phyloP scores from a whole-genome alignment of 768 basidiomycete species.

The Pulveroboletus sp. region DNA sequence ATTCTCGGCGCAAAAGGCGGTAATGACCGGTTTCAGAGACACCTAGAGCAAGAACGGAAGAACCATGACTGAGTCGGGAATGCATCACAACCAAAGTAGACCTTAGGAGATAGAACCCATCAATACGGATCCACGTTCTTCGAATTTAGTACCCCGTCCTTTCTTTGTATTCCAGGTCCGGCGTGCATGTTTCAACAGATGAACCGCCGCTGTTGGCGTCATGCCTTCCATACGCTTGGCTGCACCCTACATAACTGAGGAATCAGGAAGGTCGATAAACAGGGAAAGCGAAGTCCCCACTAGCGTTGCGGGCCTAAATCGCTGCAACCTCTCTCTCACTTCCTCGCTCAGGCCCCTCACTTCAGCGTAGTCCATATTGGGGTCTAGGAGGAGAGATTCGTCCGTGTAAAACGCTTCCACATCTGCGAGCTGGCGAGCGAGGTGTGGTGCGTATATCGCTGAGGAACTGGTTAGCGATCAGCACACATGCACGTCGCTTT shows the following conservation, averaged over 20 bases:
- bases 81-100: neutral
- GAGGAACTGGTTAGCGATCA: constrained; percentile 1
- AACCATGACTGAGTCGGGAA: no score
- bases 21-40: no score
- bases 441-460: constrained; percentile 64
- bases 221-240: constrained; percentile 93
- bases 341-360: constrained; percentile 75
- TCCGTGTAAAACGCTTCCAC: constrained; percentile 72
- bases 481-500: neutral
- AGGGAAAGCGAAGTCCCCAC: constrained; percentile 34
- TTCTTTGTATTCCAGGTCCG: constrained; percentile 27
- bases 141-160: neutral
- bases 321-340: constrained; percentile 61
- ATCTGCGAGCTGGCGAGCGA: constrained; percentile 74
- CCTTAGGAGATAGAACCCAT: neutral
- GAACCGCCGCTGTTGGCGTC: constrained; percentile 76
- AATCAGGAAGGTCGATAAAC: neutral
- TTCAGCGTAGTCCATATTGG: constrained; percentile 62
- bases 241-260: constrained; percentile 58
- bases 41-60: no score
- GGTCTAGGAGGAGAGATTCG: constrained; percentile 67
- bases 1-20: no score
- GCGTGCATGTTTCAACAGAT: constrained; percentile 62
- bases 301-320: constrained; percentile 65
- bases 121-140: neutral